Evolutionary conservation across 2,329 filamentous ascomycete species (phyloP), one percentile per base, ranked within the genome.

Genomic region (Colletotrichum agaves): DNA sequence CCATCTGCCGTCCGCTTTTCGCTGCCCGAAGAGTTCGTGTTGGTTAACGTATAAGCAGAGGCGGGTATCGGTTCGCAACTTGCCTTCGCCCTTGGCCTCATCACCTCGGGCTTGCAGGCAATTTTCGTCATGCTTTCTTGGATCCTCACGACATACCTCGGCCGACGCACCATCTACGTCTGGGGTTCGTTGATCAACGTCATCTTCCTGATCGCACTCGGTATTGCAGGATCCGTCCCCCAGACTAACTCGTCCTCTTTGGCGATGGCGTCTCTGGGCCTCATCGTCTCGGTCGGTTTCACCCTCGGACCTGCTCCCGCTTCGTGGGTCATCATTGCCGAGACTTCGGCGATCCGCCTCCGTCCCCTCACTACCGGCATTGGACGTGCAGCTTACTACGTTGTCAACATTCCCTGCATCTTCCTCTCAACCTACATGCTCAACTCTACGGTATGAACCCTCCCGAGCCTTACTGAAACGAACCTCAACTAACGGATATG

Each of bases 61-160:
- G 89, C 89, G 61, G 88, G 88, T 61, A 85, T 91, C 71, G 65
- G 67, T 1, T 77, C 75, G 4, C 78, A 89, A 71, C 83, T 80
- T 31, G 85, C 89, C 4, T 91, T 91, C 74, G 84, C 84, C 41
- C 80, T 91, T 15, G 86, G 86, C 76, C 84, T 91, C 31, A 90
- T 90, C 76, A 90, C 85, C 58, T 90, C 89, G 0, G 86, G 83
- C 55, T 87, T 91, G 2, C 87, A 90, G 74, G 81, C 77, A 77
- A 77, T 91, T 75, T 83, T 89, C 68, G 87, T 89, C 75, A 90
- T 90, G 84, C 80, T 89, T 46, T 91, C 88, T 65, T 91, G 89
- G 89, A 78, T 90, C 63, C 84, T 91, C 56, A 91, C 87, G 13
- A 84, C 85, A 1, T 90, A 88, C 77, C 81, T 88, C 60, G 88